Percentiles rank a stretch among this genome's conserved stretches.
Conservation (phyloP, 768 basidiomycete species). For the Amanita rimosa region DNA sequence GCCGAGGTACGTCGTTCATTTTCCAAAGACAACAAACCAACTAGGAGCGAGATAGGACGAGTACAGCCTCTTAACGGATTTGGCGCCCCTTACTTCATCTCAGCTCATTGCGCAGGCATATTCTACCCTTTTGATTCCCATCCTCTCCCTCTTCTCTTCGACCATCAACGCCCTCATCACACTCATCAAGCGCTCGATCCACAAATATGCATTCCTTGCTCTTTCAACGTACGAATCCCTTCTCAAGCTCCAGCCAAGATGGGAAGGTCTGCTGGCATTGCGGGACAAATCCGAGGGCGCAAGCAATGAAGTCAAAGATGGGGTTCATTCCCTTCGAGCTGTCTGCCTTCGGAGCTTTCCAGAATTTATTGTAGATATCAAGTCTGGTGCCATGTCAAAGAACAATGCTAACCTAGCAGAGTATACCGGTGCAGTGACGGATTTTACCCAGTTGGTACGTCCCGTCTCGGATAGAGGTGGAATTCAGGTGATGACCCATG, state of each 20-base stretch:
- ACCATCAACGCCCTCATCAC: constrained; percentile 51
- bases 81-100: constrained; percentile 47
- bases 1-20: constrained; percentile 27
- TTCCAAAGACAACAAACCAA: too few species aligned
- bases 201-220: constrained; percentile 72
- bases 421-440: constrained; percentile 42
- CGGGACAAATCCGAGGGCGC: constrained; percentile 34
- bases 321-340: constrained; percentile 47
- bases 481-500: neutral
- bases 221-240: constrained; percentile 58
- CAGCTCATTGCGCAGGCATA: constrained; percentile 47
- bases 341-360: constrained; percentile 77
- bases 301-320: constrained; percentile 64
- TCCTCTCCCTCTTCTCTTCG: constrained; percentile 54
- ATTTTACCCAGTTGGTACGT: constrained; percentile 45
- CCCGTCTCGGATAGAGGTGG: neutral
- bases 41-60: constrained; percentile 32
- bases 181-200: constrained; percentile 67
- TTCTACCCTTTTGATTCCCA: constrained; percentile 48
- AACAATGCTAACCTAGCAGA: constrained; percentile 40
- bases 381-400: constrained; percentile 45
- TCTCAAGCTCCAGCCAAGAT: constrained; percentile 42
- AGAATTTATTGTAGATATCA: constrained; percentile 72
- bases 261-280: constrained; percentile 53
- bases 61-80: constrained; percentile 48